These are phyloP conservation scores for Trifolium dubium DNA, from an alignment of 306 rosid genomes.

Conservation along the genomic window DNA sequence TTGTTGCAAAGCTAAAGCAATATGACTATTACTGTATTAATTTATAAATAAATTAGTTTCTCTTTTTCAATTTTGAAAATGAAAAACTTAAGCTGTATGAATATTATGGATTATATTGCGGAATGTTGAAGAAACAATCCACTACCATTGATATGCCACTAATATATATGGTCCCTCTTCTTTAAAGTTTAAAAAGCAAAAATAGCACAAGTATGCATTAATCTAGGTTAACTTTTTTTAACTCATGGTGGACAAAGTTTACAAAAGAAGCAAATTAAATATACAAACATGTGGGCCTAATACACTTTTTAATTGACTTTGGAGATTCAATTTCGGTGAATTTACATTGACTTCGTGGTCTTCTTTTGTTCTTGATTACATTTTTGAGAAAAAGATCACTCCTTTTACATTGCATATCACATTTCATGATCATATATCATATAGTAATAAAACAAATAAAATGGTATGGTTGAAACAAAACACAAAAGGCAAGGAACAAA, in stretches of 20 bases:
- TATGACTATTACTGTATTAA: neutral
- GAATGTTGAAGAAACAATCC: slow-evolving; percentile 60
- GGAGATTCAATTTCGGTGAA: slow-evolving; percentile 43
- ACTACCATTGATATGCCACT: slow-evolving; percentile 66
- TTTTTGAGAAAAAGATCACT: slow-evolving; percentile 12
- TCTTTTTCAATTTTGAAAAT: neutral
- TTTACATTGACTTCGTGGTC: slow-evolving; percentile 41
- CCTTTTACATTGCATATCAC: slow-evolving; percentile 29
- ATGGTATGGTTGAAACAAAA: neutral
- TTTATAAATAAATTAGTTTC: neutral
- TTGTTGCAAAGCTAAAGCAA: neutral
- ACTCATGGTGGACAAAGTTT: slow-evolving; percentile 49
- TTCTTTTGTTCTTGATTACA: slow-evolving; percentile 1
- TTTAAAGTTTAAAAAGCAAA: neutral
- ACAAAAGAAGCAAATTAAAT: slow-evolving; percentile 41
- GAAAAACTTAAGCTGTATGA: neutral
- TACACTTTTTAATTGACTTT: slow-evolving; percentile 48
- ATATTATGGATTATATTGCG: slow-evolving; percentile 34
- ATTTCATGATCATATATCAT: neutral
- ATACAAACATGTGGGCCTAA: slow-evolving; percentile 35
- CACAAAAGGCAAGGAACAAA: neutral
- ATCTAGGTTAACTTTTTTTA: neutral
- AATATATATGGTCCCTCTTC: slow-evolving; percentile 35
- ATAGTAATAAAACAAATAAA: neutral
- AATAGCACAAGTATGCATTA: neutral